Percentiles rank a stretch among this genome's conserved stretches.
Evolutionary conservation across 2,329 filamentous ascomycete genomes (phyloP).

Genomic region (Pseudogymnoascus sp.): DNA sequence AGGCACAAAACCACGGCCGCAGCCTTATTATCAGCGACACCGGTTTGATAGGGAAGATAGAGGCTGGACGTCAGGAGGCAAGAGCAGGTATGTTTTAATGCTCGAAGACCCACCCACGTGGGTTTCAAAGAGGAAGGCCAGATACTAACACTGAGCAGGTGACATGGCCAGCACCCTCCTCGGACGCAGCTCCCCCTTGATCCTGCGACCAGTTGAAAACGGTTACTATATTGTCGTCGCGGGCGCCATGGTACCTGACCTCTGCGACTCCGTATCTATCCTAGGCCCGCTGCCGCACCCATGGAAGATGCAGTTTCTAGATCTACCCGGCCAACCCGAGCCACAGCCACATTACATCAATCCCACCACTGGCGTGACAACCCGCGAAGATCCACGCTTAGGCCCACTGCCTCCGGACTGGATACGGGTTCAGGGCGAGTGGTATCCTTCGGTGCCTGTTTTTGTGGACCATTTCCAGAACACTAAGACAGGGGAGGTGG

Average conservation of each 20-base stretch:
- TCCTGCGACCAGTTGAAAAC: background rate
- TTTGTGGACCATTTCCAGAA: background rate
- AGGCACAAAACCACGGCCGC: background rate
- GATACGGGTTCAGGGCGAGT: background rate
- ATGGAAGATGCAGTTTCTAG: background rate
- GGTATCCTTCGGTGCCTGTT: background rate
- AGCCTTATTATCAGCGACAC: background rate
- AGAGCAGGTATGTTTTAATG: background rate
- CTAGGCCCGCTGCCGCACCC: background rate
- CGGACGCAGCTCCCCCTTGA: background rate
- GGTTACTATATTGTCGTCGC: background rate
- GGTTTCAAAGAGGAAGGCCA: background rate
- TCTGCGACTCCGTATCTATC: background rate
- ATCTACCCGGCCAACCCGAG: background rate
- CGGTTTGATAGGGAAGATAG: background rate
- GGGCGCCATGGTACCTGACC: background rate
- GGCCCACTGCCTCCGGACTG: background rate
- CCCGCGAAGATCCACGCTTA: background rate
- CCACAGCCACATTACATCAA: background rate
- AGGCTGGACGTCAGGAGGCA: background rate
- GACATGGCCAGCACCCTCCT: background rate
- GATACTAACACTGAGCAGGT: background rate
- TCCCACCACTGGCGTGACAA: background rate
- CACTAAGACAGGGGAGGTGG: background rate
- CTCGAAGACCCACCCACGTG: background rate